A percentile compares a stretch with the other conserved stretches of the same genome.
Conservation (phyloP, 805 yeast species). For the Wickerhamiella galacta region DNA sequence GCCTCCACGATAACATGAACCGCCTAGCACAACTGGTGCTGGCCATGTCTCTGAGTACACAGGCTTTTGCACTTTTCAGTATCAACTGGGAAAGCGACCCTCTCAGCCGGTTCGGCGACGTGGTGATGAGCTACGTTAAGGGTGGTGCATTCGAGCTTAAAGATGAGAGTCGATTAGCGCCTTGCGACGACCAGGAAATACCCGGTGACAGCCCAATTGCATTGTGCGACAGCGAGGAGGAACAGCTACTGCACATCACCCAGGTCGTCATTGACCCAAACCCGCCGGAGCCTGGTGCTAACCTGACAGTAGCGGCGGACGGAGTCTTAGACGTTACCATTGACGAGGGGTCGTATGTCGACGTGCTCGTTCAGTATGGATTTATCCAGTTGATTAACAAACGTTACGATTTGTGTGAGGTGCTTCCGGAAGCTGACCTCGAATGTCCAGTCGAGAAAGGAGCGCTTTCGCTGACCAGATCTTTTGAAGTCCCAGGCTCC, state of each 20-base stretch:
- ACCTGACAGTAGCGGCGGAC: constrained; percentile 60
- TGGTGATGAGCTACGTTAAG: no score
- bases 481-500: constrained; percentile 71
- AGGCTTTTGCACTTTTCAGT: no score
- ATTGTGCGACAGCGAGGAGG: constrained; percentile 49
- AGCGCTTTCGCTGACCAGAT: constrained; percentile 42
- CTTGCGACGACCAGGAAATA: constrained; percentile 1
- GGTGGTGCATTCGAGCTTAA: no score
- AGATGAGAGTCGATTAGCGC: no score
- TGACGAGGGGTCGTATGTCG: constrained; percentile 82
- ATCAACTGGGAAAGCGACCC: no score
- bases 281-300: constrained; percentile 78
- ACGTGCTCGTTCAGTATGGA: constrained; percentile 84
- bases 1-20: no score
- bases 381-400: constrained; percentile 75
- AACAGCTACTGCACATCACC: constrained; percentile 49
- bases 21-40: no score
- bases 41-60: no score
- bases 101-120: no score
- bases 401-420: constrained; percentile 86
- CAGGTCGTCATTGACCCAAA: constrained; percentile 54
- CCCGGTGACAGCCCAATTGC: constrained; percentile 70
- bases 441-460: constrained; percentile 73
- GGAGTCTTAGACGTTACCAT: constrained; percentile 44
- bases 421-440: constrained; percentile 65